phyloP scores from a whole-genome alignment of 495 filamentous ascomycete genomes.

The Neurospora sp. region DNA sequence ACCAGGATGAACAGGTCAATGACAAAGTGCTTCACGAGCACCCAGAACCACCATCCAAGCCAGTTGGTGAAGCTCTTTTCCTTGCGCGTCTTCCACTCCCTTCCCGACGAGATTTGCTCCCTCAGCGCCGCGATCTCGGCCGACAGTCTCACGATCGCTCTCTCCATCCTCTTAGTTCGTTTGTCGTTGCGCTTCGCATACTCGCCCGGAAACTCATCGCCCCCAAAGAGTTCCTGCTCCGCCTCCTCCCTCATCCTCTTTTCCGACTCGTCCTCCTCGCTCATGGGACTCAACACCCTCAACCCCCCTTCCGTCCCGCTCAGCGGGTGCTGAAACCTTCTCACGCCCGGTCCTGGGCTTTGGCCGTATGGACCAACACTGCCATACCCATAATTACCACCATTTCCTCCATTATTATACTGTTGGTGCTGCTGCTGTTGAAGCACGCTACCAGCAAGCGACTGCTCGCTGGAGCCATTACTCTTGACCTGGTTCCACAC shows the following conservation, averaged over 20 bases:
- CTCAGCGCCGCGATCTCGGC: conserved; percentile 88
- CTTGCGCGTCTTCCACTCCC: conserved; percentile 44
- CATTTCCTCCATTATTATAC: conserved; percentile 4
- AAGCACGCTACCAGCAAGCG: background rate
- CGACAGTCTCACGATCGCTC: conserved; percentile 79
- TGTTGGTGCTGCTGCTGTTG: background rate
- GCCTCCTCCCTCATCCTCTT: conserved; percentile 28
- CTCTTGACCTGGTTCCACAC: conserved; percentile 97
- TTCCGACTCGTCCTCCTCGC: conserved; percentile 65
- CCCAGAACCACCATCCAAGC: conserved; percentile 62
- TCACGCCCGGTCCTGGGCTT: conserved; percentile 18
- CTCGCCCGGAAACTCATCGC: conserved; percentile 34
- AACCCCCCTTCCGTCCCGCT: conserved; percentile 46
- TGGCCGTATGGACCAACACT: background rate
- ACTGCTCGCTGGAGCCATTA: conserved; percentile 55
- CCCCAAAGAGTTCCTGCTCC: conserved; percentile 28
- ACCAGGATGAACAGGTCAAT: conserved; percentile 62
- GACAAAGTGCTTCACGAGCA: conserved; percentile 59
- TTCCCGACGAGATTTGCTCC: conserved; percentile 72
- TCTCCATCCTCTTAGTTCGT: conserved; percentile 79
- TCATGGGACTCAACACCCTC: conserved; percentile 69
- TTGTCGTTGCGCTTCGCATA: conserved; percentile 38
- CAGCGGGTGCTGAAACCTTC: conserved; percentile 32
- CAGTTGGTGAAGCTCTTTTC: conserved; percentile 55
- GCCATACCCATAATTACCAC: conserved; percentile 1